These are phyloP conservation scores for Penicillium sp. DNA, from an alignment of 2,329 filamentous ascomycete genomes.

Conservation along the genomic window DNA sequence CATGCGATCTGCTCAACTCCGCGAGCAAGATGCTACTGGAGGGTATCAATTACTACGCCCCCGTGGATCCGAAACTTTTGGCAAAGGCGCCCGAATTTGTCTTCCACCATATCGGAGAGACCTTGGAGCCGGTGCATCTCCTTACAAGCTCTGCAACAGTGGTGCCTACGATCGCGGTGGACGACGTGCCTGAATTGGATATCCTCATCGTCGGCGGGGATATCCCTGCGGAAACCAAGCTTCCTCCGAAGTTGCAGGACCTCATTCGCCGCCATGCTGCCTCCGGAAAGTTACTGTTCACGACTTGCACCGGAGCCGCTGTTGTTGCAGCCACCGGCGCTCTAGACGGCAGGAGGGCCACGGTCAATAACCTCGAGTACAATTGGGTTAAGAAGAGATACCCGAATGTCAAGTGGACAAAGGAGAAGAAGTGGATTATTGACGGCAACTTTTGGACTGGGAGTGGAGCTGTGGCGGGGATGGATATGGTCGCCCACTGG, in stretches of 20 bases:
- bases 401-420: conserved; percentile 49
- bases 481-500: conserved; percentile 49
- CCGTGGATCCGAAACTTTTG: conserved; percentile 6
- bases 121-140: conserved; percentile 28
- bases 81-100: conserved; percentile 30
- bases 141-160: conserved; percentile 25
- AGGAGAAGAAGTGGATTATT: conserved; percentile 48
- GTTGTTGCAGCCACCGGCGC: conserved; percentile 34
- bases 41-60: conserved; percentile 2
- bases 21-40: conserved; percentile 21
- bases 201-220: conserved; percentile 25
- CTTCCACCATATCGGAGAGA: conserved; percentile 41
- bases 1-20: conserved; percentile 34
- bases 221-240: neutral
- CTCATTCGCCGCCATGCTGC: conserved; percentile 40
- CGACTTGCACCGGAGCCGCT: conserved; percentile 20
- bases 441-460: conserved; percentile 53
- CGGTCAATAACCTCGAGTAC: neutral
- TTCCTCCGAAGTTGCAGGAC: conserved; percentile 10
- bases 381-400: conserved; percentile 29
- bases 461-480: conserved; percentile 49
- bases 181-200: conserved; percentile 42
- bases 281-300: conserved; percentile 35
- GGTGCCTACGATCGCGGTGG: conserved; percentile 34
- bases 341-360: conserved; percentile 42